A percentile compares a stretch with the other conserved stretches of the same genome.
phyloP scores from a whole-genome alignment of 1,284 basidiomycete genomes.

The Ustanciosporium gigantosporum region DNA sequence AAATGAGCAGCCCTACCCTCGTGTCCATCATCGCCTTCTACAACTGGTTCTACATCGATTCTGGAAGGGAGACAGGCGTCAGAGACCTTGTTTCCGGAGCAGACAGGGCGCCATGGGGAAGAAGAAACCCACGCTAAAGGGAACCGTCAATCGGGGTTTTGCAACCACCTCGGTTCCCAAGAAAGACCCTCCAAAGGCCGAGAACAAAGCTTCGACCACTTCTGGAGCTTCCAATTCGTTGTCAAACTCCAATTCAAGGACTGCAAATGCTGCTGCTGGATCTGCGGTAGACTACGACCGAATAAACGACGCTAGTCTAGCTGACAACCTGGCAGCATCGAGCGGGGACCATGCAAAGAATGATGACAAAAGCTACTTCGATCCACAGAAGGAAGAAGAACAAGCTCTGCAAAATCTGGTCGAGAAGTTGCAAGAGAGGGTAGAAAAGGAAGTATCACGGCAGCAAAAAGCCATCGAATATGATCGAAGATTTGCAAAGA shows the following conservation, averaged over 20 bases:
- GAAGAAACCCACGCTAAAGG: conserved; percentile 56
- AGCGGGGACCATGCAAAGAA: conserved; percentile 6
- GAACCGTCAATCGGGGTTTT: conserved; percentile 54
- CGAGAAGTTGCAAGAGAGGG: conserved; percentile 82
- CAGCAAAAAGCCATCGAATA: conserved; percentile 75
- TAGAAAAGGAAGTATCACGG: conserved; percentile 82
- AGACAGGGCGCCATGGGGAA: no score
- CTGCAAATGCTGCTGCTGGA: conserved; percentile 5
- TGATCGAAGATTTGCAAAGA: conserved; percentile 76
- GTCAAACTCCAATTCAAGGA: no score
- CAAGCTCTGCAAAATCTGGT: conserved; percentile 57
- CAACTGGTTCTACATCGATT: no score
- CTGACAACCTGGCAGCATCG: conserved; percentile 18
- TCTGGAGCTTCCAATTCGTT: conserved; percentile 1
- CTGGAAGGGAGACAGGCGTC: no score
- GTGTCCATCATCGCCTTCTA: no score
- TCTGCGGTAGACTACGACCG: conserved; percentile 40
- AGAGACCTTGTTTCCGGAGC: no score
- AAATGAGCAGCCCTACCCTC: no score
- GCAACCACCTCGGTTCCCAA: conserved; percentile 71
- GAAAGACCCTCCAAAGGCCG: conserved; percentile 65
- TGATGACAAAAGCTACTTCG: conserved; percentile 18
- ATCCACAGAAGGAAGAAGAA: conserved; percentile 52
- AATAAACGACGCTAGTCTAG: conserved; percentile 26
- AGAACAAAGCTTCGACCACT: conserved; percentile 10